phyloP scores from a whole-genome alignment of 192 early-diverging fungal species.

The Entomortierella chlamydospora region DNA sequence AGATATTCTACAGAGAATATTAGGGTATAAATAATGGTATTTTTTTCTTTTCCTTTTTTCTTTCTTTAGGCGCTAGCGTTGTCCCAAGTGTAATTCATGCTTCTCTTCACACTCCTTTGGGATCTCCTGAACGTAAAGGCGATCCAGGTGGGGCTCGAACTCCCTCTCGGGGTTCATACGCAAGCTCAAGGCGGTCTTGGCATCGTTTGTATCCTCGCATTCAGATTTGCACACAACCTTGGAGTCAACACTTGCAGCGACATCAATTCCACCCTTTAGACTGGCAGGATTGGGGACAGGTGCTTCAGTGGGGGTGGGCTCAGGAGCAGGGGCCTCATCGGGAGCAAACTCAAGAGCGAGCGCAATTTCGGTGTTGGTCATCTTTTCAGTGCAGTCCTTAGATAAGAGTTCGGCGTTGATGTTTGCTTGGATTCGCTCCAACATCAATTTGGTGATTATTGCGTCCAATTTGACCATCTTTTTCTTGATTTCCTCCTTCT shows the following conservation, averaged over 20 bases:
- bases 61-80: not conserved
- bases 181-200: conserved; percentile 18
- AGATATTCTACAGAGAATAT: too few species aligned
- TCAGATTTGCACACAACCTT: conserved; percentile 48
- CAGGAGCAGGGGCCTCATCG: not conserved
- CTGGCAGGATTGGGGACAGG: not conserved
- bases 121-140: conserved; percentile 28
- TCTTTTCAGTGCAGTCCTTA: conserved; percentile 48
- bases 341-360: not conserved
- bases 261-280: not conserved
- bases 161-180: conserved; percentile 28
- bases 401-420: conserved; percentile 30
- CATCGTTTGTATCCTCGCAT: conserved; percentile 35
- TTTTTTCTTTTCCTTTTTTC: not conserved
- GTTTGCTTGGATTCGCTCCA: conserved; percentile 23
- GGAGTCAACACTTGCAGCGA: not conserved
- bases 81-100: conserved; percentile 4
- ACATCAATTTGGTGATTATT: not conserved
- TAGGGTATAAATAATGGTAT: not conserved
- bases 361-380: conserved; percentile 39
- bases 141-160: conserved; percentile 12
- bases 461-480: not conserved
- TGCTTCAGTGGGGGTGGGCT: conserved; percentile 1
- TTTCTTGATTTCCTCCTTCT: not conserved
- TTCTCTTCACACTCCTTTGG: conserved; percentile 20